Evolutionary conservation across 805 yeast genomes (phyloP).

Genomic region (Yamadazyma akitaensis): DNA sequence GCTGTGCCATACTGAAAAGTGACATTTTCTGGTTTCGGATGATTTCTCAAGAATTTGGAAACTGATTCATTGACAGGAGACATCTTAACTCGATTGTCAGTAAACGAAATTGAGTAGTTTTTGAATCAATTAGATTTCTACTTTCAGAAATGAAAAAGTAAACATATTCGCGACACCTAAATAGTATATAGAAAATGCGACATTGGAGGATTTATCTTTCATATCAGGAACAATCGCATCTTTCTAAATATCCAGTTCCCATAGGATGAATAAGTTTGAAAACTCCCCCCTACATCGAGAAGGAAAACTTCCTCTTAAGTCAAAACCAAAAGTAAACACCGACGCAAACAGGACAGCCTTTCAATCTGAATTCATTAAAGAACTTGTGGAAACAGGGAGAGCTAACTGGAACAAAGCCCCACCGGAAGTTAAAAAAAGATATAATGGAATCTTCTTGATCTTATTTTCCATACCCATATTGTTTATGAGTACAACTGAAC

Average conservation of each 20-base stretch:
- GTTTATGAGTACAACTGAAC: constrained; percentile 30
- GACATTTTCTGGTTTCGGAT: constrained; percentile 11
- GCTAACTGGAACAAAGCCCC: constrained; percentile 46
- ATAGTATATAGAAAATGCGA: neutral
- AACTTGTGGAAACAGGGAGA: constrained; percentile 36
- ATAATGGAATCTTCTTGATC: constrained; percentile 36
- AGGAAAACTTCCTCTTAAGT: constrained; percentile 14
- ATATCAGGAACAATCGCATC: neutral
- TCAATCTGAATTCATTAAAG: constrained; percentile 32
- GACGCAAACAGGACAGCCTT: constrained; percentile 10
- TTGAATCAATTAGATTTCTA: constrained; percentile 3
- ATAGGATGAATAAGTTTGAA: constrained; percentile 19
- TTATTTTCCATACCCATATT: constrained; percentile 38
- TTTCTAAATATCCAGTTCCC: neutral
- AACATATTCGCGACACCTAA: neutral
- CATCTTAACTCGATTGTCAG: neutral
- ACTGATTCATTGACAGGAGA: neutral
- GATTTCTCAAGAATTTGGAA: constrained; percentile 8
- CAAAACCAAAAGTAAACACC: constrained; percentile 11
- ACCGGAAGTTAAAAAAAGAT: constrained; percentile 30
- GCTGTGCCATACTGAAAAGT: constrained; percentile 82
- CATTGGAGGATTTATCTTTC: neutral
- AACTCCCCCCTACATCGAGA: constrained; percentile 32
- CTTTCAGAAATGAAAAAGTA: constrained; percentile 6
- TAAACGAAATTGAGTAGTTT: neutral